Percentiles rank a stretch among this genome's conserved stretches.
These are phyloP conservation scores for Lactifluus pinguis DNA, from an alignment of 768 basidiomycete genomes.

Conservation along the genomic window DNA sequence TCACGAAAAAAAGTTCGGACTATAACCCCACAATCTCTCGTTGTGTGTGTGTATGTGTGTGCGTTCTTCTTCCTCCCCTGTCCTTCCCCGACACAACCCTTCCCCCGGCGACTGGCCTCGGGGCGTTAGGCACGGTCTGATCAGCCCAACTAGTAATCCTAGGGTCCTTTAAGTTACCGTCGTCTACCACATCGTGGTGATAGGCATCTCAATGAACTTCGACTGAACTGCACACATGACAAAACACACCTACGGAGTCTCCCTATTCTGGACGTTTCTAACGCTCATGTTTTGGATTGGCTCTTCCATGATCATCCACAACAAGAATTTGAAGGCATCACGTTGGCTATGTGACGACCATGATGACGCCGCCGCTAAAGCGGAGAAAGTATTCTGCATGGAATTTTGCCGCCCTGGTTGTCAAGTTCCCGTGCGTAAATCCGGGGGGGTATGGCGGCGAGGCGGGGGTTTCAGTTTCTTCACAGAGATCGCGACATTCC, in stretches of 20 bases:
- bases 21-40: background rate
- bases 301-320: constrained; percentile 30
- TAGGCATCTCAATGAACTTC: constrained; percentile 42
- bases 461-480: constrained; percentile 25
- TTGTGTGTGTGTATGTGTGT: background rate
- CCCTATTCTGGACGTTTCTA: background rate
- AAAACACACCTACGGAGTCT: background rate
- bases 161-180: background rate
- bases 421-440: constrained; percentile 26
- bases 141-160: background rate
- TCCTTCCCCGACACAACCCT: background rate
- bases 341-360: constrained; percentile 33
- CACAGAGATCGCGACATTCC: constrained; percentile 25
- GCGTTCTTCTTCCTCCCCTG: background rate
- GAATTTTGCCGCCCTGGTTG: constrained; percentile 37
- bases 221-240: constrained; percentile 49
- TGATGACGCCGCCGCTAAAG: constrained; percentile 44
- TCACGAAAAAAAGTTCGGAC: background rate
- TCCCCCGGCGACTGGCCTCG: background rate
- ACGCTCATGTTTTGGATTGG: constrained; percentile 24
- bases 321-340: background rate
- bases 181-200: background rate
- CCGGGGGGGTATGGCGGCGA: constrained; percentile 22
- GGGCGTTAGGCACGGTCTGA: background rate
- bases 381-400: constrained; percentile 43